These are phyloP conservation scores for Cercophora samala DNA, from an alignment of 495 filamentous ascomycete species.

Conservation along the genomic window DNA sequence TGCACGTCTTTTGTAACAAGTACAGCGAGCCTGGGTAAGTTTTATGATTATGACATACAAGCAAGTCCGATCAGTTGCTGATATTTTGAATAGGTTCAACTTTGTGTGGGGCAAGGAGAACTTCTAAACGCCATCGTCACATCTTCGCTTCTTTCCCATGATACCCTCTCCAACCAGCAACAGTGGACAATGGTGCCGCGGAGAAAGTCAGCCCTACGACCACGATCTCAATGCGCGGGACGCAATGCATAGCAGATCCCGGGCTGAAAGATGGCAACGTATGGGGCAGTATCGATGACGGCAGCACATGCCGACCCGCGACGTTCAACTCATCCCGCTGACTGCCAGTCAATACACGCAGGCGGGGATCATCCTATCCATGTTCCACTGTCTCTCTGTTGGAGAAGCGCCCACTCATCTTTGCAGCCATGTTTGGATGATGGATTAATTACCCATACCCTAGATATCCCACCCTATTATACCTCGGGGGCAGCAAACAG, in stretches of 20 bases:
- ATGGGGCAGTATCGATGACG: not conserved
- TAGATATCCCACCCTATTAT: slow-evolving; percentile 5
- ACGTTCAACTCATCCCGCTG: not conserved
- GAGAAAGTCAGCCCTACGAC: not conserved
- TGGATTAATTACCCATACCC: slow-evolving; percentile 18
- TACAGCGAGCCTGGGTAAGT: slow-evolving; percentile 69
- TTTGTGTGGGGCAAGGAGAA: slow-evolving; percentile 77
- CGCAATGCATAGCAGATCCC: slow-evolving; percentile 13
- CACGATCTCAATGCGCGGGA: slow-evolving; percentile 17
- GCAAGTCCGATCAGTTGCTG: not conserved
- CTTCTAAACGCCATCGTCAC: slow-evolving; percentile 48
- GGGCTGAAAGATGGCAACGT: not conserved
- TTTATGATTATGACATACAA: not conserved
- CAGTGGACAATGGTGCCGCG: not conserved
- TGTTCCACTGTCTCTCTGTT: not conserved
- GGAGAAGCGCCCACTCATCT: not conserved
- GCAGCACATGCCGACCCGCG: not conserved
- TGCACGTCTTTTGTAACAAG: slow-evolving; percentile 75
- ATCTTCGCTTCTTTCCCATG: not conserved
- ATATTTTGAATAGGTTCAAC: slow-evolving; percentile 42
- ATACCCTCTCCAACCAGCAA: not conserved
- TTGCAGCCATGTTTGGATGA: slow-evolving; percentile 13
- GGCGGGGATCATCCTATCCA: not conserved
- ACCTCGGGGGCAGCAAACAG: not conserved
- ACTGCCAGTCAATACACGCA: not conserved